A percentile compares a stretch with the other conserved stretches of the same genome.
phyloP scores from a whole-genome alignment of 768 basidiomycete species.

The Leccinum rimulosum region DNA sequence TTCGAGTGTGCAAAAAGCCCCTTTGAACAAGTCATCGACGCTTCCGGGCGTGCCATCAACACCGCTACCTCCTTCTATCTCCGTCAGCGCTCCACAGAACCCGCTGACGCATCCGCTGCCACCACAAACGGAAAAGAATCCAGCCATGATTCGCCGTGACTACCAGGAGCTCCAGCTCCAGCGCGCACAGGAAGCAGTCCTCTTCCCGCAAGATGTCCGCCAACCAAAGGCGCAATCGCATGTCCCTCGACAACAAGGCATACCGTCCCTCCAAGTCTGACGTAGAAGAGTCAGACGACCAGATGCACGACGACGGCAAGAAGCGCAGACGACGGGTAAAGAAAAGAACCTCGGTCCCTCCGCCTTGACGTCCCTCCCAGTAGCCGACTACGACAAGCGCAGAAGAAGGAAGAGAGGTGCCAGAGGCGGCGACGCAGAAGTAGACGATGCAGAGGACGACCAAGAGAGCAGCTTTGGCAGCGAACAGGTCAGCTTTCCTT shows the following conservation, averaged over 20 bases:
- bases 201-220: conserved; percentile 34
- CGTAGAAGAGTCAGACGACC: conserved; percentile 63
- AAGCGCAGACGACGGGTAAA: conserved; percentile 50
- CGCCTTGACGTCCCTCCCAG: conserved; percentile 63
- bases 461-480: conserved; percentile 37
- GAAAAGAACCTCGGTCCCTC: conserved; percentile 51
- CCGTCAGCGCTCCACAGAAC: conserved; percentile 59
- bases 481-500: conserved; percentile 38
- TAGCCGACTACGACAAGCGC: conserved; percentile 62
- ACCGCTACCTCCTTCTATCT: conserved; percentile 62
- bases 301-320: conserved; percentile 51
- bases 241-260: conserved; percentile 78
- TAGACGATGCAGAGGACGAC: conserved; percentile 47
- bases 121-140: conserved; percentile 39
- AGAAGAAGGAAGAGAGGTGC: conserved; percentile 50
- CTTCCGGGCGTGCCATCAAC: conserved; percentile 49
- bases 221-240: conserved; percentile 53
- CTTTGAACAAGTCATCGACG: conserved; percentile 56
- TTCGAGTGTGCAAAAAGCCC: conserved; percentile 64
- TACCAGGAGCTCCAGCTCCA: conserved; percentile 41
- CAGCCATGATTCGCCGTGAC: conserved; percentile 73
- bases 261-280: conserved; percentile 70
- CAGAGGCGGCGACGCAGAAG: conserved; percentile 40
- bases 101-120: conserved; percentile 40
- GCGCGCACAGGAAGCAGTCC: conserved; percentile 23